Evolutionary conservation across 495 filamentous ascomycete genomes (phyloP).

Genomic region (Penicillium paxilli): DNA sequence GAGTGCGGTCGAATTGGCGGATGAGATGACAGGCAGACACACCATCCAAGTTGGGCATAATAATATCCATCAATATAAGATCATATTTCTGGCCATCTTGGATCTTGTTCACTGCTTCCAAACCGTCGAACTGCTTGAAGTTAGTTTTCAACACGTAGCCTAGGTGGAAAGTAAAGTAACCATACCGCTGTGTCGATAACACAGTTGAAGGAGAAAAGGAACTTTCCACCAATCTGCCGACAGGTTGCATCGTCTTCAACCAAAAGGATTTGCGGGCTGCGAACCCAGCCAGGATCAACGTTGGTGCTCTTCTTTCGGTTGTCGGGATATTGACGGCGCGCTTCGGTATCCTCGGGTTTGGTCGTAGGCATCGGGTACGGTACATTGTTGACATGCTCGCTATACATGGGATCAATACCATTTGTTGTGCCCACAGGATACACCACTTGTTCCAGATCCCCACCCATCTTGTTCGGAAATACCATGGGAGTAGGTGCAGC

Average conservation of each 20-base stretch:
- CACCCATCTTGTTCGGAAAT: conserved; percentile 49
- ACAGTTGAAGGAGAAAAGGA: conserved; percentile 85
- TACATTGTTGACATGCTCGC: conserved; percentile 91
- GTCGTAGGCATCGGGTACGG: conserved; percentile 70
- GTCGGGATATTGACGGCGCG: conserved; percentile 49
- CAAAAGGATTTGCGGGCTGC: conserved; percentile 81
- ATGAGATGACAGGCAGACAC: conserved; percentile 94
- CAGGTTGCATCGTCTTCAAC: conserved; percentile 97
- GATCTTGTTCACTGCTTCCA: conserved; percentile 92
- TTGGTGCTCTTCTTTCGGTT: conserved; percentile 66
- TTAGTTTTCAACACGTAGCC: not conserved
- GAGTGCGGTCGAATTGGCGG: conserved; percentile 82
- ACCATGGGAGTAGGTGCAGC: conserved; percentile 54
- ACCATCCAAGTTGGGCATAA: conserved; percentile 95
- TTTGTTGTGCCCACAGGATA: conserved; percentile 88
- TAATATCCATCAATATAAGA: conserved; percentile 97
- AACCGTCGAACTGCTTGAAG: conserved; percentile 68
- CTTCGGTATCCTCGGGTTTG: conserved; percentile 49
- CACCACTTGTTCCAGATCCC: conserved; percentile 77
- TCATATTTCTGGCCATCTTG: conserved; percentile 82
- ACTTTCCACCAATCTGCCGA: conserved; percentile 90
- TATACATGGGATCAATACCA: conserved; percentile 92
- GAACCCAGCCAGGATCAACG: conserved; percentile 77
- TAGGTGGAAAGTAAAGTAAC: conserved; percentile 14
- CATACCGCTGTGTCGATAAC: conserved; percentile 89